Conservation (phyloP, 2,329 filamentous ascomycete genomes). For the Rhinocladiella similis region DNA sequence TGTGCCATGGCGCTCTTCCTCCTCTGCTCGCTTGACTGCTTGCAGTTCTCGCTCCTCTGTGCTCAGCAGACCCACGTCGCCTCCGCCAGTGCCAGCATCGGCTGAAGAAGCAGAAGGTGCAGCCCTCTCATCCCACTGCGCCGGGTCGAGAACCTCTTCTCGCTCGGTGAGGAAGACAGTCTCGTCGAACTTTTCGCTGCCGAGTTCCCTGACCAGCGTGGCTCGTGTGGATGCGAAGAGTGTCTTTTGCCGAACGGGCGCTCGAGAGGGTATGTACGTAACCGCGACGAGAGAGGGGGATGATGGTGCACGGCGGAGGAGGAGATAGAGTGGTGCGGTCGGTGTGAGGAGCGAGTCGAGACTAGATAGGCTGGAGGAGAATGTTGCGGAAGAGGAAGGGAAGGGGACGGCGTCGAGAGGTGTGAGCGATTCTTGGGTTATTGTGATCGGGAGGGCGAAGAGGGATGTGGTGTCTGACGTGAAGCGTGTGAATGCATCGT, state of each 20-base stretch:
- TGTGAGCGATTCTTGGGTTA: constrained; percentile 44
- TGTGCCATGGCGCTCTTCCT: constrained; percentile 57
- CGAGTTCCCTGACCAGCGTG: constrained; percentile 60
- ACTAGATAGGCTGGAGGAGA: constrained; percentile 52
- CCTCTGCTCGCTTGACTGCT: constrained; percentile 60
- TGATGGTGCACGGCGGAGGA: constrained; percentile 48
- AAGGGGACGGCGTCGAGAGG: constrained; percentile 43
- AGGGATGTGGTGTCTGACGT: constrained; percentile 37
- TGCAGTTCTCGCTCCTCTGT: constrained; percentile 60
- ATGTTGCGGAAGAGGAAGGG: constrained; percentile 37
- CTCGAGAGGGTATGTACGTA: constrained; percentile 64
- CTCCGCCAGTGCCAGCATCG: constrained; percentile 11
- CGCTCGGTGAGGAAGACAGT: constrained; percentile 61
- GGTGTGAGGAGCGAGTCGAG: constrained; percentile 55
- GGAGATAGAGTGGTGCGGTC: constrained; percentile 60
- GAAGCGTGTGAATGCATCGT: constrained; percentile 48
- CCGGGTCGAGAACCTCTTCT: constrained; percentile 55
- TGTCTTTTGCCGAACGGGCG: constrained; percentile 65
- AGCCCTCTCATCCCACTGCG: constrained; percentile 57
- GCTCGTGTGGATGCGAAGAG: constrained; percentile 65
- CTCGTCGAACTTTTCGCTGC: constrained; percentile 59
- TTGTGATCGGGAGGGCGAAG: constrained; percentile 50
- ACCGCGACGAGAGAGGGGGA: constrained; percentile 48
- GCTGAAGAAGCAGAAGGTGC: constrained; percentile 14
- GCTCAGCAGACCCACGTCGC: constrained; percentile 56